Evolutionary conservation across 106 monocot genomes (phyloP).

Genomic region (Phalaenopsis aphrodite): DNA sequence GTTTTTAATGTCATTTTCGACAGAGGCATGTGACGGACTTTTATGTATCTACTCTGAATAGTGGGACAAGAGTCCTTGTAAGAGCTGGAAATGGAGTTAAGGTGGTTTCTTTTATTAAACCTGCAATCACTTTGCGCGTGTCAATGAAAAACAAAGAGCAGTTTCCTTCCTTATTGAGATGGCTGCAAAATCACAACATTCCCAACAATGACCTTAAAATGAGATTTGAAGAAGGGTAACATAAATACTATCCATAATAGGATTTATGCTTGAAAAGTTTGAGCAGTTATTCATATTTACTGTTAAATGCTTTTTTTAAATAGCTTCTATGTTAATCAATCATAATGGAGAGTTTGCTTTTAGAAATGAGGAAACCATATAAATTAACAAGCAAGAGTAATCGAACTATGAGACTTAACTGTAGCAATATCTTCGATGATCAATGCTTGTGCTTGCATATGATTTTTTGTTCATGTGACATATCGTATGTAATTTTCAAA

Average conservation of each 20-base stretch:
- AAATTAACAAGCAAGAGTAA: no score
- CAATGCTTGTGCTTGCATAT: no score
- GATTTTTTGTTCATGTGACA: no score
- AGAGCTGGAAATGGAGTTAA: conserved; percentile 69
- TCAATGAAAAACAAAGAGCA: conserved; percentile 40
- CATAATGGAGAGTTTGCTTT: neutral
- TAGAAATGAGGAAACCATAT: neutral
- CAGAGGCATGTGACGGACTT: conserved; percentile 76
- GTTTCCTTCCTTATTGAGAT: conserved; percentile 30
- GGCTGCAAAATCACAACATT: conserved; percentile 49
- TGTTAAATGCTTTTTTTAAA: no score
- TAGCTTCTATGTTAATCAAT: neutral
- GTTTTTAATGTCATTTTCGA: conserved; percentile 2
- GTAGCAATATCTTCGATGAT: neutral
- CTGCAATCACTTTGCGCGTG: conserved; percentile 30
- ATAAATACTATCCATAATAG: no score
- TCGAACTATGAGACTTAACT: neutral
- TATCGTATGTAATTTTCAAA: no score
- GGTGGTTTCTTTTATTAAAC: conserved; percentile 56
- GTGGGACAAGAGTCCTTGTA: conserved; percentile 68
- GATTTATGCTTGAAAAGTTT: neutral
- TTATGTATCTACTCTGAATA: conserved; percentile 60
- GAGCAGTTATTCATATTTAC: neutral
- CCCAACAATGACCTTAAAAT: conserved; percentile 31
- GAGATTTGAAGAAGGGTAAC: conserved; percentile 76